Base-by-base conservation (phyloP, 257 asterid genomes). In the Anisodus tanguticus region DNA sequence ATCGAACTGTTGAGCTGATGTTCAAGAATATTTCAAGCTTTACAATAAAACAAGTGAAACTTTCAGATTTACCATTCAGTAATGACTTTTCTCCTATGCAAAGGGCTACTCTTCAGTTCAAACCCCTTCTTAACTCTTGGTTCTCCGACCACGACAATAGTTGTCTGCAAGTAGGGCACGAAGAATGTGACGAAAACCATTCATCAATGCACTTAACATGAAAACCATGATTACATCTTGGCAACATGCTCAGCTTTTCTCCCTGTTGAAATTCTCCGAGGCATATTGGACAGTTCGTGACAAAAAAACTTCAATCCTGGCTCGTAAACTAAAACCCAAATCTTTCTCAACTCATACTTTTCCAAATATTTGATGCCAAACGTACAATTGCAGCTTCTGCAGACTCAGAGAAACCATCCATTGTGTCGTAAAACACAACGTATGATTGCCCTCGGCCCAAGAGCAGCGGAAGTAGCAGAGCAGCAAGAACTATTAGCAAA, bases 81-180 rank as follows among this genome's bases (percentile, higher is more conserved):
- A n/a, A n/a, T n/a, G n/a, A n/a, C n/a, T n/a, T n/a, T n/a, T n/a
- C n/a, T n/a, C 17, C 58, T 16, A 11, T 11, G 4, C 5, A 54
- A 11, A 54, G 16, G 17, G 58, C 58, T 54, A 12, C 58, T 54
- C 58, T 54, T 12, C 59, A 54, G 59, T 55, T 55, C n/a, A 12
- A 54, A 11, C 12, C 54, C 59, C 59, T 54, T 54, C 16, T 16
- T 11, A 54, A 54, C 5, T 54, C 59, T 54, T 54, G 59, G 59
- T 54, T 54, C 59, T 54, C 60, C n/a, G 7, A n/a, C n/a, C n/a
- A 55, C 13, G 60, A 16, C 84, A n/a, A n/a, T n/a, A n/a, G n/a
- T n/a, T n/a, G n/a, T n/a, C n/a, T 22, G 26, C 97, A 94, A 72
- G 87, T 93, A 3, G 98, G 97, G 68, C 98, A 94, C 0, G 98